These are phyloP conservation scores for Dactylellina leptospora DNA, from an alignment of 2,329 filamentous ascomycete species.

Conservation along the genomic window DNA sequence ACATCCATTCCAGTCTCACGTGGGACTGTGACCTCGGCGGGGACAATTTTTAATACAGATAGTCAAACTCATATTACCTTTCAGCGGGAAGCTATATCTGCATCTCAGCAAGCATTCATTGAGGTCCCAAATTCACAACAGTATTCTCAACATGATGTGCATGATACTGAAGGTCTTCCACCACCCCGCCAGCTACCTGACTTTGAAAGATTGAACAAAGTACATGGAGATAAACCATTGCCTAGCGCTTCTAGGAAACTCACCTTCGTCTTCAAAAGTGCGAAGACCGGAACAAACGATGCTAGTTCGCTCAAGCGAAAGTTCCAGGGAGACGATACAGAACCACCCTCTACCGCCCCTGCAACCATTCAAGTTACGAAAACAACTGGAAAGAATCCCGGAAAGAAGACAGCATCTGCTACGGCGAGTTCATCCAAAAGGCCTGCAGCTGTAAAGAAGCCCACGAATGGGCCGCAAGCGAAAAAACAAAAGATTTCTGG, in stretches of 20 bases:
- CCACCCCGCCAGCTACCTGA: constrained; percentile 43
- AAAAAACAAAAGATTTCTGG: constrained; percentile 7
- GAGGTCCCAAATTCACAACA: not conserved
- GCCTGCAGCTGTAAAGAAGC: not conserved
- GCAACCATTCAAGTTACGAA: not conserved
- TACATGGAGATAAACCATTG: constrained; percentile 34
- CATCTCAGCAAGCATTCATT: constrained; percentile 12
- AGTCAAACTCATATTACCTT: constrained; percentile 23
- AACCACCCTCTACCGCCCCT: not conserved
- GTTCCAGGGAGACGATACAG: not conserved
- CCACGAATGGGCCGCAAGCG: not conserved
- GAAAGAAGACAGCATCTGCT: not conserved
- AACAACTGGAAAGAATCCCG: not conserved
- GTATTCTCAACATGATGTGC: not conserved
- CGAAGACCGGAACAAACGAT: not conserved
- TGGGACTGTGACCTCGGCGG: constrained; percentile 39
- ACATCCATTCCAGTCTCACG: constrained; percentile 30
- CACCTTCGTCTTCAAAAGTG: constrained; percentile 27
- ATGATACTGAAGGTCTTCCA: constrained; percentile 30
- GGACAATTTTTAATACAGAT: constrained; percentile 18
- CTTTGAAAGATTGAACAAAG: constrained; percentile 46
- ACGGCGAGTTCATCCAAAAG: too few relatives aligned
- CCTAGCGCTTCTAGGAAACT: constrained; percentile 38
- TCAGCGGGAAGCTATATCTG: not conserved
- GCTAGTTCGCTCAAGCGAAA: constrained; percentile 35